These are phyloP conservation scores for Porcisia deanei DNA, from an alignment of 208 protist species.

Conservation along the genomic window DNA sequence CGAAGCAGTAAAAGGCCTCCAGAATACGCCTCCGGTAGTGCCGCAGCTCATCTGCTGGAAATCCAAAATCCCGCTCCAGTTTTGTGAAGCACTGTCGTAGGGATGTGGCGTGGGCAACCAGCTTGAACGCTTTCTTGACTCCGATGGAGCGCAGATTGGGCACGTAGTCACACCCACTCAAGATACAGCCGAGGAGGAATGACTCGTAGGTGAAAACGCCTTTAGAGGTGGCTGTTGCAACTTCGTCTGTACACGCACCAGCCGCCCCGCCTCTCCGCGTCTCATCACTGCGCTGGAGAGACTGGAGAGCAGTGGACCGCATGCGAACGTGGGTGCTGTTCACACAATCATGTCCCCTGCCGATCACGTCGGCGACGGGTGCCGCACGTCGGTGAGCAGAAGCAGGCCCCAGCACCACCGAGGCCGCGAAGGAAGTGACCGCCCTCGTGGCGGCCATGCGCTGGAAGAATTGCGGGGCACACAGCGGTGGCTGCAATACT, in stretches of 20 bases:
- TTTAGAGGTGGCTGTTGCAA: background rate
- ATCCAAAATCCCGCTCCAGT: slow-evolving; percentile 53
- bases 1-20: slow-evolving; percentile 86
- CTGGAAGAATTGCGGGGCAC: slow-evolving; percentile 44
- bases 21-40: slow-evolving; percentile 55
- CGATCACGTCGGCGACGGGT: background rate
- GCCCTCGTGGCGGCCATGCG: slow-evolving; percentile 14
- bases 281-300: background rate
- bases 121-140: slow-evolving; percentile 92
- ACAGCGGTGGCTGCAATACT: slow-evolving; percentile 42
- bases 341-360: background rate
- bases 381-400: background rate
- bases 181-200: slow-evolving; percentile 94
- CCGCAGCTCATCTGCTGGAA: slow-evolving; percentile 61
- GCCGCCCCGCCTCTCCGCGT: background rate
- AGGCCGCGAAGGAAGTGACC: slow-evolving; percentile 1
- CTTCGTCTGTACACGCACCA: background rate
- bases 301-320: slow-evolving; percentile 11
- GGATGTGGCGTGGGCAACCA: slow-evolving; percentile 59
- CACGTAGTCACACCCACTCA: slow-evolving; percentile 98
- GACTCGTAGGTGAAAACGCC: slow-evolving; percentile 71
- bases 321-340: slow-evolving; percentile 10
- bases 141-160: slow-evolving; percentile 91
- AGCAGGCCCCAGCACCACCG: background rate
- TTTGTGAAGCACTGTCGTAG: slow-evolving; percentile 49